Conservation (phyloP, 805 yeast species). For the Myxozyma nipponensis region DNA sequence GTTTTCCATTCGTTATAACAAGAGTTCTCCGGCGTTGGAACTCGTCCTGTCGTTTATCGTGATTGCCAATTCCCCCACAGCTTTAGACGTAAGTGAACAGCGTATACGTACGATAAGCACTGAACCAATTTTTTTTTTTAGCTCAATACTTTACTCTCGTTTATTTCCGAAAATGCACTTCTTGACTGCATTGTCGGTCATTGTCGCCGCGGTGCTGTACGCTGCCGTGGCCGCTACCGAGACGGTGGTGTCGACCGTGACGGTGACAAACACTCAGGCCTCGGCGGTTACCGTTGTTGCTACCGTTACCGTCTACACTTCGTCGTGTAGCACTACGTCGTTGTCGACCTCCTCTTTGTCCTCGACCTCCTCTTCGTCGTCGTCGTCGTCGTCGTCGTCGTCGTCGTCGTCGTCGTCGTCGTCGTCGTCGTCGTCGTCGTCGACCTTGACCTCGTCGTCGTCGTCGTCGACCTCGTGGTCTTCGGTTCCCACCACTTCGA, state of each 20-base stretch:
- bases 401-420: not conserved
- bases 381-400: not conserved
- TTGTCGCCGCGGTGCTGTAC: slow-evolving; percentile 1
- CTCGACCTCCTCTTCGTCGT: not conserved
- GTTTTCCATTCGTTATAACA: too few relatives aligned
- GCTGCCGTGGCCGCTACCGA: not conserved
- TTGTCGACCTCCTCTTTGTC: not conserved
- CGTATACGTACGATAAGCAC: too few relatives aligned
- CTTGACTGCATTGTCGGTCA: not conserved
- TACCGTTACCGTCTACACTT: not conserved
- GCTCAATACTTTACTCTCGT: not conserved
- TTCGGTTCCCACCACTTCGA: not conserved
- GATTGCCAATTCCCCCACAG: too few relatives aligned
- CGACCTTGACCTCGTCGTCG: not conserved
- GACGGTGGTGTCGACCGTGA: not conserved
- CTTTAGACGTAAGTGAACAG: too few relatives aligned
- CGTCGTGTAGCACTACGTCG: not conserved
- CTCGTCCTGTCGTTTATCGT: too few relatives aligned
- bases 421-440: not conserved
- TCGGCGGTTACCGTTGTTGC: not conserved
- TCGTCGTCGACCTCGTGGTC: not conserved
- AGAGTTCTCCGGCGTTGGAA: too few relatives aligned
- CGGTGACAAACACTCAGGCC: not conserved
- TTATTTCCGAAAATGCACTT: slow-evolving; percentile 10
- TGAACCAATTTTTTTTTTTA: not conserved